Evolutionary conservation across 108 stramenopile species (phyloP).

Genomic region (Skeletonema costatum): DNA sequence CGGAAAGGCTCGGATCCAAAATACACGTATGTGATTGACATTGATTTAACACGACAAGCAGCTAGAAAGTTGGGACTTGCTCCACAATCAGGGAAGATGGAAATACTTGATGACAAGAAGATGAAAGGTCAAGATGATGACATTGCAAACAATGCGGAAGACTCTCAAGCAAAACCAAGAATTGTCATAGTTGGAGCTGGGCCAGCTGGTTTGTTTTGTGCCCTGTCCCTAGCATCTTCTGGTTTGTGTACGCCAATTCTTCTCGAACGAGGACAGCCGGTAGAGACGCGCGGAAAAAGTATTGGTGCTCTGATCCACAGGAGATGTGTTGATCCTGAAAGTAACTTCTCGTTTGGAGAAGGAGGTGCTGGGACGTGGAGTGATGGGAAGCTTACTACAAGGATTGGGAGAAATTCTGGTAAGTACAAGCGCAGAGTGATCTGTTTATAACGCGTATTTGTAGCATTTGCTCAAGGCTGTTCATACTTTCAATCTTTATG

Average conservation of each 20-base stretch:
- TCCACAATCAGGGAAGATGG: constrained; percentile 56
- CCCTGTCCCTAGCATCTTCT: constrained; percentile 67
- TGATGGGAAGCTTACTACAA: constrained; percentile 95
- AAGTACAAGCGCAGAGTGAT: neutral
- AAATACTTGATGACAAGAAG: constrained; percentile 11
- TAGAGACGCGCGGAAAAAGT: constrained; percentile 88
- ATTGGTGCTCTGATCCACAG: constrained; percentile 90
- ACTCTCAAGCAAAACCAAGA: constrained; percentile 4
- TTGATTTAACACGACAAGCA: constrained; percentile 28
- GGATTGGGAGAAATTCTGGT: constrained; percentile 89
- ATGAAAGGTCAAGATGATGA: constrained; percentile 7
- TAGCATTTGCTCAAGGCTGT: neutral
- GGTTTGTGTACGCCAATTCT: constrained; percentile 67
- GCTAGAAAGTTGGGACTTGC: constrained; percentile 30
- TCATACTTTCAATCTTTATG: neutral
- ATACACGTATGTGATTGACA: constrained; percentile 80
- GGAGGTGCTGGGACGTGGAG: constrained; percentile 97
- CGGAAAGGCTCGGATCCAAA: constrained; percentile 49
- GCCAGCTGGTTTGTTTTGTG: constrained; percentile 93
- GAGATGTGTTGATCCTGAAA: constrained; percentile 57
- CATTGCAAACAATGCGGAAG: neutral
- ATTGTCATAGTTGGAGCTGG: constrained; percentile 84
- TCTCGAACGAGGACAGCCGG: constrained; percentile 91
- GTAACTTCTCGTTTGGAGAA: constrained; percentile 94
- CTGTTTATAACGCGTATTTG: neutral